These are phyloP conservation scores for Cudoniella acicularis DNA, from an alignment of 495 filamentous ascomycete genomes.

Conservation along the genomic window DNA sequence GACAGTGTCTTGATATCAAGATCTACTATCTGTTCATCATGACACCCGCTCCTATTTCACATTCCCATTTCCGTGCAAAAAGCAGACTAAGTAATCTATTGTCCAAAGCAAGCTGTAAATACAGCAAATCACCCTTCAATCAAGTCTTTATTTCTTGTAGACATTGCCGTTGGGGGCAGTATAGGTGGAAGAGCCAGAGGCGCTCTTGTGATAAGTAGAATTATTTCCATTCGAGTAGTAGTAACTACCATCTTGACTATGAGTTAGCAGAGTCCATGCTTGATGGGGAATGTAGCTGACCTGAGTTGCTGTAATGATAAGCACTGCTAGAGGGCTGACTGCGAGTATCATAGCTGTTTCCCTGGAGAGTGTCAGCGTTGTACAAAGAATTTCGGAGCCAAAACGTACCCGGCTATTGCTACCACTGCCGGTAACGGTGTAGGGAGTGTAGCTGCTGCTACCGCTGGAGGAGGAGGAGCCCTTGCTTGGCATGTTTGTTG, in stretches of 20 bases:
- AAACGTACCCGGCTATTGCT: slow-evolving; percentile 21
- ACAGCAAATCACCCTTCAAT: no score
- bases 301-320: slow-evolving; percentile 25
- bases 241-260: slow-evolving; percentile 20
- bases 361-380: slow-evolving; percentile 10
- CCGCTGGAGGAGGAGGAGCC: neutral
- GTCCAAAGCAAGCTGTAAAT: no score
- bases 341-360: slow-evolving; percentile 26
- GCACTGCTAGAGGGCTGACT: slow-evolving; percentile 15
- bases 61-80: no score
- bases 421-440: slow-evolving; percentile 12
- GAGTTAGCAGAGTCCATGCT: neutral
- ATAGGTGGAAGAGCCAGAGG: slow-evolving; percentile 16
- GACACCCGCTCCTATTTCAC: no score
- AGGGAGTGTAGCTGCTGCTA: slow-evolving; percentile 14
- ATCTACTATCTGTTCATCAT: no score
- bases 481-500: neutral
- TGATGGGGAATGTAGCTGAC: neutral
- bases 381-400: neutral
- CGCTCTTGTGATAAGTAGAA: slow-evolving; percentile 21
- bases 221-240: slow-evolving; percentile 22
- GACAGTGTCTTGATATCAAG: no score
- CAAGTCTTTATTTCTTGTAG: slow-evolving; percentile 19
- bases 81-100: no score
- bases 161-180: slow-evolving; percentile 25